phyloP scores from a whole-genome alignment of 129 eudicot species.

The Lactuca sativa region DNA sequence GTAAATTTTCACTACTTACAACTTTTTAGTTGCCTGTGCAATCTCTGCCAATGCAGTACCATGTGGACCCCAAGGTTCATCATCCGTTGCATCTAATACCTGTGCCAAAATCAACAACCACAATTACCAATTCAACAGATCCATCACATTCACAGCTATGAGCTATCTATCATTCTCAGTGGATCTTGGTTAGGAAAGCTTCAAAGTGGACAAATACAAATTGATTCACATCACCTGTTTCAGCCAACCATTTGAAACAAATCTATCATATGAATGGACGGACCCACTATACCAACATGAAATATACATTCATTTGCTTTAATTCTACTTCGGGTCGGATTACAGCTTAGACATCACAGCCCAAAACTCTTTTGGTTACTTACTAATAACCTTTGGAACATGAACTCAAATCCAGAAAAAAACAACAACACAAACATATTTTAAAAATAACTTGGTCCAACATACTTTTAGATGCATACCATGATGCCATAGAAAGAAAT shows the following conservation, averaged over 20 bases:
- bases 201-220: not conserved
- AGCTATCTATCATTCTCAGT: not conserved
- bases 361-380: slow-evolving; percentile 2
- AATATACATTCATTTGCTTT: no score
- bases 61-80: slow-evolving; percentile 99
- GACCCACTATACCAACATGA: not conserved
- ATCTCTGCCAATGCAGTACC: slow-evolving; percentile 93
- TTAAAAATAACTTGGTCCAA: not conserved
- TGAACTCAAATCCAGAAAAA: no score
- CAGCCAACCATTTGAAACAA: slow-evolving; percentile 10
- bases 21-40: slow-evolving; percentile 91
- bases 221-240: not conserved
- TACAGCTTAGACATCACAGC: no score
- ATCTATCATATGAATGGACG: not conserved
- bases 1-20: slow-evolving; percentile 43
- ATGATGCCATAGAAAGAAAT: not conserved
- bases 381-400: slow-evolving; percentile 9
- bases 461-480: not conserved
- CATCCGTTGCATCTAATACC: slow-evolving; percentile 97
- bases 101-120: slow-evolving; percentile 20
- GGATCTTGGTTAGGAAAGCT: not conserved
- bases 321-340: no score
- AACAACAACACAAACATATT: not conserved
- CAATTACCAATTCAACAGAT: slow-evolving; percentile 8
- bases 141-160: not conserved